phyloP scores from a whole-genome alignment of 2,329 filamentous ascomycete species.

The Phyllosticta paracitricarpa region DNA sequence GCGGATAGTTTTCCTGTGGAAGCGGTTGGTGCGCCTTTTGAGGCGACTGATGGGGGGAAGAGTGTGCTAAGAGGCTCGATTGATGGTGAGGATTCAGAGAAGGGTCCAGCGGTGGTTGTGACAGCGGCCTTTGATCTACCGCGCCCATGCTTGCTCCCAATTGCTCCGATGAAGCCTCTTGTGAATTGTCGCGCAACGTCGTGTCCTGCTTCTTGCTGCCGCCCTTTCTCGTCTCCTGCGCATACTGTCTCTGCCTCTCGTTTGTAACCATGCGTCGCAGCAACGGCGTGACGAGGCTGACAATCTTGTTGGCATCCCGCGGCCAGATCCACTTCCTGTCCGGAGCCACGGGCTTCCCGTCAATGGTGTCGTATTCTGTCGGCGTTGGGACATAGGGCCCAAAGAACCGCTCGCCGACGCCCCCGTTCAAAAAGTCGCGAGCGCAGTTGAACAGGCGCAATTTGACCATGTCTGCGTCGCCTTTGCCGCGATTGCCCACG shows the following conservation, averaged over 20 bases:
- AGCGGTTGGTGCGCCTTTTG: neutral
- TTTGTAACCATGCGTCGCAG: conserved; percentile 51
- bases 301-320: conserved; percentile 44
- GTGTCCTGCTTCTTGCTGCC: conserved; percentile 25
- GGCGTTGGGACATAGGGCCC: conserved; percentile 25
- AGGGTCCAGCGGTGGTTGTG: neutral
- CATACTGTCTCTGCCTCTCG: conserved; percentile 48
- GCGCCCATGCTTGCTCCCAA: neutral
- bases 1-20: neutral
- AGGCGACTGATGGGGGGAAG: neutral
- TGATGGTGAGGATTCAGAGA: neutral
- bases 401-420: conserved; percentile 44
- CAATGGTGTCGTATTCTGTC: conserved; percentile 18
- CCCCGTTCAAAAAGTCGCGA: conserved; percentile 42
- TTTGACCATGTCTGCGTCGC: conserved; percentile 48
- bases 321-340: conserved; percentile 40
- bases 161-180: neutral
- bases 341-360: conserved; percentile 33
- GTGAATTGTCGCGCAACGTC: conserved; percentile 1
- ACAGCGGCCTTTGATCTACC: conserved; percentile 13
- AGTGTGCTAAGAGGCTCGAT: neutral
- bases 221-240: conserved; percentile 45
- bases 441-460: conserved; percentile 47
- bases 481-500: conserved; percentile 46
- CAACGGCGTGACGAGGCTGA: conserved; percentile 47